Percentiles rank a stretch among this genome's conserved stretches.
Evolutionary conservation across 2,329 filamentous ascomycete species (phyloP).

Genomic region (Cladobotryum protrusum): DNA sequence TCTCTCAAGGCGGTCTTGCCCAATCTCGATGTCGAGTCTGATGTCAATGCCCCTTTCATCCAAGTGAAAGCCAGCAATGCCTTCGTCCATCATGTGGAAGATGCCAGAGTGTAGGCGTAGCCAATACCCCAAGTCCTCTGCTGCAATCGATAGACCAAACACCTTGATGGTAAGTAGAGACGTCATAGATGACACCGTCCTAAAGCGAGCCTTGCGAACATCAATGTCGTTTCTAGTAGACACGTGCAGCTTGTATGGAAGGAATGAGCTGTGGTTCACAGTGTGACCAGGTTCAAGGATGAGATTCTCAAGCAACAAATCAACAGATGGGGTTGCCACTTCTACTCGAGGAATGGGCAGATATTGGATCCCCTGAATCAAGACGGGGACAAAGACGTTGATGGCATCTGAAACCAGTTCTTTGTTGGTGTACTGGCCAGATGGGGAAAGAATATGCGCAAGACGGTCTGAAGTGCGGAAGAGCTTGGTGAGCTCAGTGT

Average conservation of each 20-base stretch:
- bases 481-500: conserved; percentile 66
- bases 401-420: conserved; percentile 70
- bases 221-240: conserved; percentile 84
- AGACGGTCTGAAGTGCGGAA: conserved; percentile 61
- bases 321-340: conserved; percentile 73
- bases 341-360: conserved; percentile 89
- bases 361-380: conserved; percentile 75
- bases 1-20: conserved; percentile 69
- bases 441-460: conserved; percentile 61
- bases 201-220: conserved; percentile 63
- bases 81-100: conserved; percentile 70
- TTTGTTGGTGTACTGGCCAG: conserved; percentile 56
- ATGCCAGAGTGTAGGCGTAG: conserved; percentile 71
- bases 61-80: conserved; percentile 77
- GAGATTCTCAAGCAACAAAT: conserved; percentile 83
- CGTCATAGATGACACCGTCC: conserved; percentile 58
- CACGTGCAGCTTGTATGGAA: conserved; percentile 76
- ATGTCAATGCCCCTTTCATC: conserved; percentile 86
- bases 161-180: conserved; percentile 73
- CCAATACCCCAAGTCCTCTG: conserved; percentile 87
- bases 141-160: conserved; percentile 75
- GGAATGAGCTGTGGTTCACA: conserved; percentile 79
- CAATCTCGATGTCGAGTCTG: conserved; percentile 76
- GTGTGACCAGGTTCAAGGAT: conserved; percentile 83
- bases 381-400: conserved; percentile 72